Conservation (phyloP, 2,329 filamentous ascomycete genomes). For the Zasmidium angulare region DNA sequence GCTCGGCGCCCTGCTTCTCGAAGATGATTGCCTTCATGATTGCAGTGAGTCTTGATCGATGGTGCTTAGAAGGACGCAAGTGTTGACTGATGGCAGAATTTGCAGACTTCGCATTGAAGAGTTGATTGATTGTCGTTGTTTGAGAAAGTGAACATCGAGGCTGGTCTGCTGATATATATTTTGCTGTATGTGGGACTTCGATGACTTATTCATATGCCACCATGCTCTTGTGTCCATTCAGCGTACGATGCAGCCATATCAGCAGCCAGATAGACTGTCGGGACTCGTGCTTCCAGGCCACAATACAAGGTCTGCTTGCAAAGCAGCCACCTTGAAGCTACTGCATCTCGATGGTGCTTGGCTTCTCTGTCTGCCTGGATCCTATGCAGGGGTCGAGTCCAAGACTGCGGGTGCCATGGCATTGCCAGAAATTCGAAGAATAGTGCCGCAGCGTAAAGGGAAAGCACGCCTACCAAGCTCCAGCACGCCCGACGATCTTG, state of each 20-base stretch:
- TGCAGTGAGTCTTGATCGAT: background rate
- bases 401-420: background rate
- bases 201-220: background rate
- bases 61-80: background rate
- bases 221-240: background rate
- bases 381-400: no score
- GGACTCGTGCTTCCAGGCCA: background rate
- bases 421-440: background rate
- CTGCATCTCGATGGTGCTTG: background rate
- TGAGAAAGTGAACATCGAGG: background rate
- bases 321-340: background rate
- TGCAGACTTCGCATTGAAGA: background rate
- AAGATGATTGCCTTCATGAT: conserved; percentile 4
- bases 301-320: background rate
- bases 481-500: no score
- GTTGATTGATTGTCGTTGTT: background rate
- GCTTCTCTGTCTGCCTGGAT: no score
- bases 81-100: background rate
- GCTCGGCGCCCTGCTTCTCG: conserved; percentile 1
- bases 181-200: background rate
- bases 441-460: no score
- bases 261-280: background rate
- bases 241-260: background rate
- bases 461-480: no score
- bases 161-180: background rate